Evolutionary conservation across 2,329 filamentous ascomycete species (phyloP).

Genomic region (Aotearoamyces nothofagi): DNA sequence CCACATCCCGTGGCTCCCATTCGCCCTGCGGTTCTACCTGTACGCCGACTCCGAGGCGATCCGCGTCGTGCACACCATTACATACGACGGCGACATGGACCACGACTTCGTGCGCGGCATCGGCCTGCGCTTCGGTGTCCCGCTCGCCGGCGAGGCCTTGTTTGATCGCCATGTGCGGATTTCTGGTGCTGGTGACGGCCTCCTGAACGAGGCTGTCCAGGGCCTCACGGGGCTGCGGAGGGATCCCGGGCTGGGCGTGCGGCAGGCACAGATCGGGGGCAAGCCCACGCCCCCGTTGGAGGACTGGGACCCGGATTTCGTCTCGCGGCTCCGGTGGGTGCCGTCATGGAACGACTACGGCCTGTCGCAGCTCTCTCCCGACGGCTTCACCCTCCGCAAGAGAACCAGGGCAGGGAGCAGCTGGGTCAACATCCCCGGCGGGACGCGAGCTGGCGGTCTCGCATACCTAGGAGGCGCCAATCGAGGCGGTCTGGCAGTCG

Average conservation of each 20-base stretch:
- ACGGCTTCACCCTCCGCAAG: no score
- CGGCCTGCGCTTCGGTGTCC: conserved; percentile 38
- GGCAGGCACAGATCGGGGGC: conserved; percentile 33
- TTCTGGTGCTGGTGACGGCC: conserved; percentile 35
- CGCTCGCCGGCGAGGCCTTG: conserved; percentile 32
- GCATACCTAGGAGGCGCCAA: no score
- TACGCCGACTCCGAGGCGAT: conserved; percentile 41
- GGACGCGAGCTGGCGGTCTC: no score
- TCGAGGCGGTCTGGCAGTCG: no score
- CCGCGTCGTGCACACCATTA: conserved; percentile 36
- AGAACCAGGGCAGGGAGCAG: no score
- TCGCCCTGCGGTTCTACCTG: conserved; percentile 39
- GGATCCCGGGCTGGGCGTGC: conserved; percentile 34
- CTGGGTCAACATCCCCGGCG: no score
- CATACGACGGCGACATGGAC: conserved; percentile 33
- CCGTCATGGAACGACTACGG: no score
- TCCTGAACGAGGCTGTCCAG: conserved; percentile 41
- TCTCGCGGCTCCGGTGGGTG: no score
- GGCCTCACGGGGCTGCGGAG: conserved; percentile 41
- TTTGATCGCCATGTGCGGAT: conserved; percentile 45
- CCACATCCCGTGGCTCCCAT: conserved; percentile 36
- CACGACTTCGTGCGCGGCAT: conserved; percentile 37
- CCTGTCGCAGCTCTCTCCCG: no score
- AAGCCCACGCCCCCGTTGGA: conserved; percentile 32
- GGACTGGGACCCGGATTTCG: no score